Percentiles rank a stretch among this genome's conserved stretches.
Conservation (phyloP, 495 filamentous ascomycete genomes). For the Lepidopterella palustris region DNA sequence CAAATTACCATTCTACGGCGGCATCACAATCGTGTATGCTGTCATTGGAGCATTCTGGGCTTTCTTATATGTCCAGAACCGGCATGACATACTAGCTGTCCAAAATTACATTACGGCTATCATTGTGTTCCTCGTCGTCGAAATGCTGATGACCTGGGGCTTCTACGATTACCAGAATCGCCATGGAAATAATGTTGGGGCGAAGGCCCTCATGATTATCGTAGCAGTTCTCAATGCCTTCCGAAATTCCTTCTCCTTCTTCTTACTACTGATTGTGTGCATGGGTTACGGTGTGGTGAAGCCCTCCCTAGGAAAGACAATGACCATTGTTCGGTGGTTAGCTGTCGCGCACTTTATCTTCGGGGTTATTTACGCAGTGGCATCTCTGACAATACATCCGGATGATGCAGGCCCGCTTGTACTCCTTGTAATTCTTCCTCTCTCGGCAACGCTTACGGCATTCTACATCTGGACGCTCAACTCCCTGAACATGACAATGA, state of each 20-base stretch:
- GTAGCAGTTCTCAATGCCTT: conserved; percentile 88
- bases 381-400: conserved; percentile 81
- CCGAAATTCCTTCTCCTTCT: conserved; percentile 97
- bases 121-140: conserved; percentile 83
- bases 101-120: conserved; percentile 99
- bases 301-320: conserved; percentile 82
- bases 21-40: conserved; percentile 87
- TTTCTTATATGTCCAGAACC: conserved; percentile 91
- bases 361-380: conserved; percentile 86
- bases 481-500: conserved; percentile 88
- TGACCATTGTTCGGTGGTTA: conserved; percentile 88
- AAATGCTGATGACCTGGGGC: conserved; percentile 97
- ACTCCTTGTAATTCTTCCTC: conserved; percentile 88
- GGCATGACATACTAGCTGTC: conserved; percentile 91
- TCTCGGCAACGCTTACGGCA: conserved; percentile 86
- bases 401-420: conserved; percentile 78
- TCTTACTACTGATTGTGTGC: conserved; percentile 95
- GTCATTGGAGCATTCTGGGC: conserved; percentile 84
- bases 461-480: conserved; percentile 99
- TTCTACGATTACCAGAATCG: conserved; percentile 96
- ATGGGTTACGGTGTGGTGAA: conserved; percentile 99
- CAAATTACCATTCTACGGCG: conserved; percentile 96
- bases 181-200: conserved; percentile 73
- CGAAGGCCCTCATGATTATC: conserved; percentile 79
- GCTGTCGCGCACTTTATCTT: conserved; percentile 92